Evolutionary conservation across 805 yeast genomes (phyloP), one percentile per base, ranked within the genome.

Genomic region (Wickerhamiella sergipiensis): DNA sequence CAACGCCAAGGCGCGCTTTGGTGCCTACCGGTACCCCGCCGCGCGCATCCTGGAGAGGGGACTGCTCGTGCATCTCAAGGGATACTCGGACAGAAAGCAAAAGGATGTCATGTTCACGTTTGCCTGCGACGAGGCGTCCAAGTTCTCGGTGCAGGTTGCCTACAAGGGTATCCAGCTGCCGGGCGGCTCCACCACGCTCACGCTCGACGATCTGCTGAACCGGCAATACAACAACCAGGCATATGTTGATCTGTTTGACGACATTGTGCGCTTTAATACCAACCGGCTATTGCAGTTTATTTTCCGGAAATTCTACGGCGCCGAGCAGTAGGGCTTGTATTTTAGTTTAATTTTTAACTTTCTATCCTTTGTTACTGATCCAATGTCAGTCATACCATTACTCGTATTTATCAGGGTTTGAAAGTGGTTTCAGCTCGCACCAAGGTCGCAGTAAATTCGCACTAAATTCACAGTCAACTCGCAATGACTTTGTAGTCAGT

Each of bases 21-120:
- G 95, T 2, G 78, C 85, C 1, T 83, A 77, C 69, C 80, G 80
- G 63, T 85, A 85, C 68, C 76, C 86, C 0, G 81, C 86, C 3
- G 81, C 83, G 57, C 81, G 80, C 59, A 72, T 90, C 39, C 71
- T 77, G 60, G 96, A 88, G 52, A 82, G 77, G 55, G 82, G 84
- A 0, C 75, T 88, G 1, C 63, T 89, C 19, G 62, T 75, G 3
- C 81, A 78, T 49, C 70, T 83, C 40, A 74, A 73, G 17, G 87
- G 86, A 0, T 70, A 66, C 53, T 51, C 58, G 6, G 72, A 67
- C 15, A 57, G 67, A 10, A 78, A 77, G 52, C 71, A 79, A 46
- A 82, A 83, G 17, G 84, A 83, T 59, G 73, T 87, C 23, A 79
- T 77, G 54, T 79, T 90, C 61, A 78, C 83, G 67, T 80, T 87